phyloP scores from a whole-genome alignment of 306 rosid species.

The Acacia crassicarpa region DNA sequence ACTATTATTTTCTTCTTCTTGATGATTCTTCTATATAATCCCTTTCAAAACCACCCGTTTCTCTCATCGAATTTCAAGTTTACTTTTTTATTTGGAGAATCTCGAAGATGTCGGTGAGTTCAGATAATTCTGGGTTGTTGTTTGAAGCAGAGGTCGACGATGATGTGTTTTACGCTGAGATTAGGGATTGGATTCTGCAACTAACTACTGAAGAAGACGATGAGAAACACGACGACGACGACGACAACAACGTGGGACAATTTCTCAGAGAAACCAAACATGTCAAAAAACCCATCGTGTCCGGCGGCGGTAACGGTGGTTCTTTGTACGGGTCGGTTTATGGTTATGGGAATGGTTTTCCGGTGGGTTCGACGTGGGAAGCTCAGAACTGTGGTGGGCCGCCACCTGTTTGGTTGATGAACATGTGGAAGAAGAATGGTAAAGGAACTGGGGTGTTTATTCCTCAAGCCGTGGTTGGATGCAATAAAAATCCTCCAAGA shows the following conservation, averaged over 20 bases:
- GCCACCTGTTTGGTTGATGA: constrained; percentile 49
- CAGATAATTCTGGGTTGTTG: constrained; percentile 23
- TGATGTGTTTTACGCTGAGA: constrained; percentile 63
- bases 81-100: neutral
- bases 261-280: constrained; percentile 27
- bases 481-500: constrained; percentile 36
- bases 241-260: constrained; percentile 30
- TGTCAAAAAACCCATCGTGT: neutral
- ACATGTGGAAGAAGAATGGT: constrained; percentile 49
- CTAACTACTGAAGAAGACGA: constrained; percentile 54
- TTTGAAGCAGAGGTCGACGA: constrained; percentile 48
- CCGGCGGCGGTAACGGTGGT: neutral
- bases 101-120: constrained; percentile 32
- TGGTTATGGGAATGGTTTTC: neutral
- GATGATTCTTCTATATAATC: constrained; percentile 32
- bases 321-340: neutral
- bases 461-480: constrained; percentile 43
- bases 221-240: neutral
- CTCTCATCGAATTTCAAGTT: neutral
- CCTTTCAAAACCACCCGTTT: neutral
- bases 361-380: constrained; percentile 34
- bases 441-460: constrained; percentile 83
- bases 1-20: neutral
- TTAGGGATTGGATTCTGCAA: constrained; percentile 62
- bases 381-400: constrained; percentile 24